Percentiles rank a stretch among this genome's conserved stretches.
phyloP scores from a whole-genome alignment of 225 moss, liverwort and hornwort species.

The Ulota crispa region DNA sequence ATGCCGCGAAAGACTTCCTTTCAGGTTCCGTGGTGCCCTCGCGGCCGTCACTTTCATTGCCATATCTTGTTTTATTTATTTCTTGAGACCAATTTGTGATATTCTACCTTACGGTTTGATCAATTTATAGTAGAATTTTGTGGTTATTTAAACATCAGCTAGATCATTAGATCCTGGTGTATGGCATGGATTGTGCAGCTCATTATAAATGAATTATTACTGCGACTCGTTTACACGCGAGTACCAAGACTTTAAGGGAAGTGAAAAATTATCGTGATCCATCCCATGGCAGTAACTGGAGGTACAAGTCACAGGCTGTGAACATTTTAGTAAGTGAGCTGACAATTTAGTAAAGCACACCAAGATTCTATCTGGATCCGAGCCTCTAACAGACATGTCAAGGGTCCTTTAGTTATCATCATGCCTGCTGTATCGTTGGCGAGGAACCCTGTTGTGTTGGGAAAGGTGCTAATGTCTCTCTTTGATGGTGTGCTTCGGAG shows the following conservation, averaged over 20 bases:
- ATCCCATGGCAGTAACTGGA: neutral
- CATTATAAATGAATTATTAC: no score
- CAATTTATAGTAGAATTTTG: neutral
- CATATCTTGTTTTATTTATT: neutral
- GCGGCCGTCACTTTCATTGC: neutral
- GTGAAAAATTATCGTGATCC: neutral
- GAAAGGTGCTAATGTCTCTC: neutral
- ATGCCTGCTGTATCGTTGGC: neutral
- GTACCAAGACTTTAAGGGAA: neutral
- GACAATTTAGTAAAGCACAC: conserved; percentile 12
- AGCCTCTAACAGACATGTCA: conserved; percentile 12
- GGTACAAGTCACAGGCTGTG: neutral
- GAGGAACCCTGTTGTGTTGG: neutral
- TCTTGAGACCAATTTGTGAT: neutral
- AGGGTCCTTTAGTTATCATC: neutral
- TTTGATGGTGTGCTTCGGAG: neutral
- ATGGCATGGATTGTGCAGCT: neutral
- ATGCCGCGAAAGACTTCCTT: neutral
- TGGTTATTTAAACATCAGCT: neutral
- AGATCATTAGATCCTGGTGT: neutral
- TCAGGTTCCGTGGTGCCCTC: neutral
- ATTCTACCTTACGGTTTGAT: neutral
- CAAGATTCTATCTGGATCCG: conserved; percentile 28
- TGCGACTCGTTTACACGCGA: neutral
- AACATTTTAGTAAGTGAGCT: conserved; percentile 16